Conservation (phyloP, 208 protist genomes). For the Balamuthia mandrillaris region DNA sequence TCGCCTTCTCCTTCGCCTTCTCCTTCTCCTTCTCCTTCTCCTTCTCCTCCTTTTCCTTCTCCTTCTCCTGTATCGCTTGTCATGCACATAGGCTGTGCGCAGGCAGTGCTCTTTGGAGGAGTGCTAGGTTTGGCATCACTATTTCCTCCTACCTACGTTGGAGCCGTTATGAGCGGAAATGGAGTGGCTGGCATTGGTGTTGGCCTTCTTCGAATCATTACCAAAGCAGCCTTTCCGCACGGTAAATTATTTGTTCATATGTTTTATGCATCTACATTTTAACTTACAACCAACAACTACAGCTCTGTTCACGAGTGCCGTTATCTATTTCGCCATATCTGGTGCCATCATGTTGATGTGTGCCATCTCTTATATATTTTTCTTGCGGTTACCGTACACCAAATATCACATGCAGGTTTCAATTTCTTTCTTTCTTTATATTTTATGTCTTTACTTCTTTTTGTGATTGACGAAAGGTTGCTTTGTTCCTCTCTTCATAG, state of each 20-base stretch:
- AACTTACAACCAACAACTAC: not conserved
- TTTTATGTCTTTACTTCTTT: too few species aligned
- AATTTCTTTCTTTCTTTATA: too few species aligned
- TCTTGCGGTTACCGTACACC: constrained; percentile 40
- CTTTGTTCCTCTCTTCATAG: too few species aligned
- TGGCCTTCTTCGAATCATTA: constrained; percentile 42
- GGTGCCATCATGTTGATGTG: constrained; percentile 34
- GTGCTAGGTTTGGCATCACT: constrained; percentile 47
- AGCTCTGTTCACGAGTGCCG: too few species aligned
- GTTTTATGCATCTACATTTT: not conserved
- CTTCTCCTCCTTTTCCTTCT: too few species aligned
- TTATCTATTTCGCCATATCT: constrained; percentile 46
- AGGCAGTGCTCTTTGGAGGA: constrained; percentile 48
- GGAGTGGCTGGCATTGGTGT: constrained; percentile 54
- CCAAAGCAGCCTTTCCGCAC: constrained; percentile 24
- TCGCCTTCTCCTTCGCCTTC: too few species aligned
- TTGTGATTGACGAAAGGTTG: too few species aligned
- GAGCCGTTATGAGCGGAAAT: constrained; percentile 51
- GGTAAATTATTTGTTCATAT: not conserved
- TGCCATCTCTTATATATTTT: constrained; percentile 25
- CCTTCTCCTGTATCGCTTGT: too few species aligned
- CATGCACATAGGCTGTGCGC: constrained; percentile 37
- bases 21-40: too few species aligned
- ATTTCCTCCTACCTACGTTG: constrained; percentile 40
- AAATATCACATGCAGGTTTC: constrained; percentile 34